Base-by-base conservation (phyloP, 306 rosid species). In the Dalbergia cochinchinensis region DNA sequence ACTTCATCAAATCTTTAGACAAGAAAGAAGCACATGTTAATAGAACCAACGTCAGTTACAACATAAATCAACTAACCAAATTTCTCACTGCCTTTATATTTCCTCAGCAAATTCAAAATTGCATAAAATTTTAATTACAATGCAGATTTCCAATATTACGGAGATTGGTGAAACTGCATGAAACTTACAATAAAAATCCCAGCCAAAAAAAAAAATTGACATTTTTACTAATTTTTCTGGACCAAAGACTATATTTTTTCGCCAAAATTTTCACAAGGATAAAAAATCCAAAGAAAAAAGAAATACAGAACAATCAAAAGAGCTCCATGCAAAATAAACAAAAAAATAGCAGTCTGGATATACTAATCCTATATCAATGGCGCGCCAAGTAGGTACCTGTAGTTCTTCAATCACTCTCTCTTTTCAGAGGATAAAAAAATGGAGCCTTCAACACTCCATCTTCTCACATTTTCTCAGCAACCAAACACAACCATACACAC, bases 381-480 rank as follows among this genome's bases (percentile, higher is more conserved):
- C 15, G 3, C 65, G 31, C 31, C 31, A 10, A 9, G 11, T 44
- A 4, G 47, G 31, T 75, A 61, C 45, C 20, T 31, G 15, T 14
- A 74, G 34, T 45, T 60, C 59, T 42, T 72, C 8, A 6, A 42
- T 2, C 67, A 20, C 7, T 39, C 34, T 51, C 11, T 50, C 65
- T 37, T 26, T 69, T 42, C 20, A 31, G 45, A 76, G 22, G 7
- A 9, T 11, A 42, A 26, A 20, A 68, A 80, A 65, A 16, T 14
- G 51, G 47, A 73, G 53, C 45, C 16, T 78, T 59, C 44, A 34
- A 33, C 61, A 7, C 44, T 7, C 51, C 76, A 59, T 53, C 20
- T 47, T 65, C 70, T n/a, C 18, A 58, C 11, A 48, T 50, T 71
- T 45, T 61, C 83, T 73, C 51, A 54, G 51, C 15, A 67, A 64